Evolutionary conservation across 331 rosid species (phyloP), one percentile per base, ranked within the genome.

Genomic region (Acacia pycnantha): DNA sequence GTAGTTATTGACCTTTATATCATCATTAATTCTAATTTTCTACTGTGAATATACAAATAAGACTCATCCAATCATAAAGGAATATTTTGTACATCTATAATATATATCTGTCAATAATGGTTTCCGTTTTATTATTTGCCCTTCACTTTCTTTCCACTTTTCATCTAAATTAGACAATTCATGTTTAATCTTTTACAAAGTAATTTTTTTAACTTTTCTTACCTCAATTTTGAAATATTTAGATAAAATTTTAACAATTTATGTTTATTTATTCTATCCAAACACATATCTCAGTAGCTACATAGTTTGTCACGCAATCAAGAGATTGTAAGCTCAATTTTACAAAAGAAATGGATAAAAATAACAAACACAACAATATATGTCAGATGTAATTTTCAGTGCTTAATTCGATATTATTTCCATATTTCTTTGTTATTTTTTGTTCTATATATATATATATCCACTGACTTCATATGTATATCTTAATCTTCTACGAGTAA

Each of bases 21-120:
- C 4, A n/a, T 6, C 41, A 75, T 13, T 35, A 8, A 56, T 40
- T 4, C 11, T 46, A 19, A 66, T 6, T 75, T 37, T 8, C 6
- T 43, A 6, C 14, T 0, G 26, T 43, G 24, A 18, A 5, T 24
- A 51, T 69, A 24, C 46, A 46, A 14, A 11, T 11, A 65, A 46
- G 73, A 62, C 74, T 77, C 81, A 47, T 46, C 47, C 44, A 77
- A 47, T 43, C 64, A 46, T 77, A 3, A 29, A 29, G 50, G 24
- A 24, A 53, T 74, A 4, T 51, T 21, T 74, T 33, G 37, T 10
- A 3, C 40, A 46, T 44, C 41, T 15, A 4, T 29, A 31, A 2
- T 31, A 21, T 56, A 56, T 56, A 8, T 54, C 26, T 54, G 13
- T 54, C 26, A 6, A 8, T 3, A 6, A 21, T 51, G 59, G 59